Base-by-base conservation (phyloP, 1,284 basidiomycete species). In the Inonotus obliquus region DNA sequence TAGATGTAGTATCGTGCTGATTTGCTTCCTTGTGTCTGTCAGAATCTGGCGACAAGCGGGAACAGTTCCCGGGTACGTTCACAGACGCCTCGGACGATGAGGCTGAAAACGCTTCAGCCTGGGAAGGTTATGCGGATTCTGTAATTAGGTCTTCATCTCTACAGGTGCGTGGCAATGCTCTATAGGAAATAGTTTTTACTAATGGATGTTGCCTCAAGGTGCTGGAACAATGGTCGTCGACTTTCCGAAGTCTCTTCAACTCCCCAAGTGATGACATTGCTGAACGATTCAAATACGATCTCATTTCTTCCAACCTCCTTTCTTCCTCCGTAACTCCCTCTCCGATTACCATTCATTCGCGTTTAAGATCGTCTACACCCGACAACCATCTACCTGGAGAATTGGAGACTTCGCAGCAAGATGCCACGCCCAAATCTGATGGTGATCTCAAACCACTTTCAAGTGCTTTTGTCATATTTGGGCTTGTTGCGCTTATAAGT, bases 281-380 rank as follows among this genome's bases (percentile, higher is more conserved):
- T 14, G 90, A 92, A 72, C 85, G 82, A 53, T 92, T 92, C 81
- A 91, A 91, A 72, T 92, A 92, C 78, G 83, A 83, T 63, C 81
- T 92, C n/a, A 91, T 92, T 62, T 91, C 90, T 2, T 92, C 90
- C 0, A 84, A 89, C 2, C 77, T 92, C 7, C 79, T 92, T 19
- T 82, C 87, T 2, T 70, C 79, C 5, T 76, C 75, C 62, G 77
- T 77, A 62, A 74, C 70, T 37, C 69, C 69, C 35, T 70, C 68
- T 35, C 71, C 69, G 11, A 73, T 70, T 60, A 69, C 63, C 63
- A 67, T 57, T 45, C 74, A 67, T 64, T 44, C 67, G 1, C 65
- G 72, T 27, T 67, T 73, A 54, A 70, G 75, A 47, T 66, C 70
- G 59, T 55, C 68, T 56, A 71, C 76, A 13, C 54, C 35, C 27